phyloP scores from a whole-genome alignment of 75 land plant species.

The Selaginella tamariscina region DNA sequence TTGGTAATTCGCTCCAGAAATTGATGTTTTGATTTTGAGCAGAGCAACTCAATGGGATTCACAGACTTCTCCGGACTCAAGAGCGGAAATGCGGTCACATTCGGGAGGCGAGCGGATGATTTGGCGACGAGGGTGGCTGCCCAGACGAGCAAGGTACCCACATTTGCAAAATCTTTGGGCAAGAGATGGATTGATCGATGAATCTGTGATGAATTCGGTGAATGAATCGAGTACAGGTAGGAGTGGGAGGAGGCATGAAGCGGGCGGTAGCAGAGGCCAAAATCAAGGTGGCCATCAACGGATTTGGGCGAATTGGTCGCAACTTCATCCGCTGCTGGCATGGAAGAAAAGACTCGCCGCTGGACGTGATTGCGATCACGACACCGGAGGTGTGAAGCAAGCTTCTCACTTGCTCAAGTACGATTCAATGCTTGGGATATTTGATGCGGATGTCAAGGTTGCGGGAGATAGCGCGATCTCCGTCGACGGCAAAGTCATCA shows the following conservation, averaged over 20 bases:
- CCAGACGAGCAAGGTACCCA: conserved; percentile 52
- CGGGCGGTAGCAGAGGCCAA: conserved; percentile 68
- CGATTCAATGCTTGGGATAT: conserved; percentile 95
- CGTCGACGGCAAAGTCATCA: conserved; percentile 88
- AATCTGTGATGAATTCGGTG: no score
- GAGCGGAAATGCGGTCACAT: conserved; percentile 28
- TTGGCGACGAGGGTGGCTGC: conserved; percentile 39
- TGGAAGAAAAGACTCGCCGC: conserved; percentile 88
- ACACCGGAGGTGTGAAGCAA: conserved; percentile 98
- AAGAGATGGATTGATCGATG: no score
- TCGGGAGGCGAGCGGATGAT: conserved; percentile 38
- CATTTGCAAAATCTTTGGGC: not conserved
- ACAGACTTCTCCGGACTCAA: conserved; percentile 51
- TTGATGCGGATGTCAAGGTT: conserved; percentile 83
- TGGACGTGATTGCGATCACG: conserved; percentile 90
- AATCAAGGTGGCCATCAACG: conserved; percentile 96
- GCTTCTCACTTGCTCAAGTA: conserved; percentile 97
- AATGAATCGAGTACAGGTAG: not conserved
- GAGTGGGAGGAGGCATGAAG: no score
- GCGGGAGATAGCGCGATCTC: conserved; percentile 59
- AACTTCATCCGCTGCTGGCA: conserved; percentile 99
- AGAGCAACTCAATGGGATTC: conserved; percentile 19
- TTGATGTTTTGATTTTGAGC: not conserved
- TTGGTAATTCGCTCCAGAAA: no score
- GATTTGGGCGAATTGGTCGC: conserved; percentile 93